Base-by-base conservation (phyloP, 2,329 filamentous ascomycete species). In the Oidium heveae region DNA sequence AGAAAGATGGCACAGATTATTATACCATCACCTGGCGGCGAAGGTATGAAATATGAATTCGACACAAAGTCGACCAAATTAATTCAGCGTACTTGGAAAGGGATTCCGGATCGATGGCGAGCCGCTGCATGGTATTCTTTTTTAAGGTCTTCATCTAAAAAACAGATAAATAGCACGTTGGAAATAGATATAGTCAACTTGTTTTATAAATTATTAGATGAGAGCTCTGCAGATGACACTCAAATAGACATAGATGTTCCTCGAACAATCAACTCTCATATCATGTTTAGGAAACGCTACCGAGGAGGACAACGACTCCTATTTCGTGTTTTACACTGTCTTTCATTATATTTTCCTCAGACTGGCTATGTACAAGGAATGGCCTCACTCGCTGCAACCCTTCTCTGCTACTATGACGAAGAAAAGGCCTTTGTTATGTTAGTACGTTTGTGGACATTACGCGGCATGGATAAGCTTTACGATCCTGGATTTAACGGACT, bases 231-330 rank as follows among this genome's bases (percentile, higher is more conserved):
- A 0, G 91, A 98, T 64, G 91, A 98, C 66, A 80, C 89, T 22
- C 91, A 98, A 68, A 98, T 98, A 62, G 91, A 98, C 66, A 78
- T 96, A 46, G 91, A 98, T 66, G 91, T 98, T 18, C 91, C 91
- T 0, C 77, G 91, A 54, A 96, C 91, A 4, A 94, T 98, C 66
- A 93, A 80, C 66, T 80, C 84, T 58, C 91, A 98, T 68, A 89
- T 98, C 66, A 95, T 98, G 89, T 98, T 98, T 65, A 80, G 91
- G 49, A 76, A 80, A 58, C 77, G 91, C 53, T 98, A 98, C 68
- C 79, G 86, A 24, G 91, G 91, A 57, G 91, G 89, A 1, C 89
- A 98, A 67, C 78, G 91, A 46, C 71, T 96, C 15, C 72, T 98
- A 2, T 98, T 98, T 68, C 79, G 91, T 53, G 87, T 96, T 2